Conservation (phyloP, 805 yeast species). For the Candida incommunis region DNA sequence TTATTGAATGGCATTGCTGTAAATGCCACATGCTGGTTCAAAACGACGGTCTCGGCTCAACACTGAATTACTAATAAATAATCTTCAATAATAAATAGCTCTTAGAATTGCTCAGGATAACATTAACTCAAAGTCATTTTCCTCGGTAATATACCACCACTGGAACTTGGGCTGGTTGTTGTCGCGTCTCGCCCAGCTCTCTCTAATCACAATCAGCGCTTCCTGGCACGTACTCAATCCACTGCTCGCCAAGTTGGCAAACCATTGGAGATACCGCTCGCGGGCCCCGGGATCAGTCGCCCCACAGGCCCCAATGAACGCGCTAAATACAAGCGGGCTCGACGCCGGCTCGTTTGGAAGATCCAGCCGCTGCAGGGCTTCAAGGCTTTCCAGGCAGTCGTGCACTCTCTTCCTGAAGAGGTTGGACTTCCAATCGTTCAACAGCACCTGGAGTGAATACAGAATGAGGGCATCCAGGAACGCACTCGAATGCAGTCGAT, state of each 20-base stretch:
- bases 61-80: too few species aligned
- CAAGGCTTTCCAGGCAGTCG: neutral
- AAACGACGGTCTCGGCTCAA: too few species aligned
- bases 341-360: neutral
- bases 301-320: neutral
- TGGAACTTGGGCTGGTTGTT: neutral
- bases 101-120: neutral
- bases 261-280: neutral
- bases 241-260: neutral
- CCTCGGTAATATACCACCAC: neutral
- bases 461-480: neutral
- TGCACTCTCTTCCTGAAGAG: neutral
- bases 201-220: neutral
- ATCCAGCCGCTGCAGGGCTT: neutral
- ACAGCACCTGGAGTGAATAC: neutral
- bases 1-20: too few species aligned
- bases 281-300: neutral
- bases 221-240: neutral
- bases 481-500: neutral
- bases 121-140: neutral
- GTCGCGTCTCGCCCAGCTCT: neutral
- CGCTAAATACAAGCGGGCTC: neutral
- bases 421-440: neutral
- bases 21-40: too few species aligned
- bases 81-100: too few species aligned